Evolutionary conservation across 106 monocot species (phyloP).

Genomic region (Ottelia alismoides): DNA sequence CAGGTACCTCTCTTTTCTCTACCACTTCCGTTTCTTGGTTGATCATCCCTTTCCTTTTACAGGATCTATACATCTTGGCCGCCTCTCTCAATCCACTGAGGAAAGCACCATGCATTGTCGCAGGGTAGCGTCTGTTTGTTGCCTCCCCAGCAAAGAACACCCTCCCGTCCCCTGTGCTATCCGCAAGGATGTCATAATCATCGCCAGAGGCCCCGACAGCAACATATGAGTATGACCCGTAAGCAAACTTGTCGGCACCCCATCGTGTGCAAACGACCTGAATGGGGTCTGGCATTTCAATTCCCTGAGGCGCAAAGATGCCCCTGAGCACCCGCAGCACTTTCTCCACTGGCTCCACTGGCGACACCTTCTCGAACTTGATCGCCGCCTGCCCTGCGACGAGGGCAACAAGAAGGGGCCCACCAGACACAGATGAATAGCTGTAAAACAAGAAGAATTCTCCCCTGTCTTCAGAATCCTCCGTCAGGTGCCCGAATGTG

Average conservation of each 20-base stretch:
- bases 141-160: conserved; percentile 98
- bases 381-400: conserved; percentile 94
- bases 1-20: conserved; percentile 10
- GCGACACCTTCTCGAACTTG: conserved; percentile 52
- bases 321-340: conserved; percentile 43
- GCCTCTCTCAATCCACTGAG: conserved; percentile 95
- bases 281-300: conserved; percentile 72
- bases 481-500: conserved; percentile 84
- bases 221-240: conserved; percentile 91
- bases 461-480: conserved; percentile 51
- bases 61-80: conserved; percentile 59
- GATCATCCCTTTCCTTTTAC: conserved; percentile 27
- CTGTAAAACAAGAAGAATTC: conserved; percentile 96
- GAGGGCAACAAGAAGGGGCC: conserved; percentile 80
- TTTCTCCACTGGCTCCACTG: conserved; percentile 42
- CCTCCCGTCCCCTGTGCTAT: conserved; percentile 63
- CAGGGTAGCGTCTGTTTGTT: conserved; percentile 80
- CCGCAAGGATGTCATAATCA: conserved; percentile 90
- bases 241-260: conserved; percentile 76
- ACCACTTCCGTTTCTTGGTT: not conserved
- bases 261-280: conserved; percentile 87
- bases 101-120: conserved; percentile 95
- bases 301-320: conserved; percentile 80
- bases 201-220: conserved; percentile 88
- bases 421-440: conserved; percentile 88